phyloP scores from a whole-genome alignment of 306 rosid genomes.

The Fragaria vesca region DNA sequence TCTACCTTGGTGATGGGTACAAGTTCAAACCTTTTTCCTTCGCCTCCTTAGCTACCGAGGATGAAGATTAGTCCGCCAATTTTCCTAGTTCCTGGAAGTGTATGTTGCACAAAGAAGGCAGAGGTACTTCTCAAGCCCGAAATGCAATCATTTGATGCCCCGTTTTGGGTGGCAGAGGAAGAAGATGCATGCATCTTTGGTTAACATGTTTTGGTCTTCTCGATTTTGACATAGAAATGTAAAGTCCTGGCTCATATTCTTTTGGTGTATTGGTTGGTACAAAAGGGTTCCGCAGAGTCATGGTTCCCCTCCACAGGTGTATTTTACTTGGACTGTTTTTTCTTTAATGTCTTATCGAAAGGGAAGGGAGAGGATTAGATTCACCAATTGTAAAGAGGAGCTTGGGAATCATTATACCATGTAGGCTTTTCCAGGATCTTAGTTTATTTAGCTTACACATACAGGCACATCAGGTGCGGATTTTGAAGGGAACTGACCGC shows the following conservation, averaged over 20 bases:
- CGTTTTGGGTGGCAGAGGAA: constrained; percentile 28
- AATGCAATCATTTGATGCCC: constrained; percentile 26
- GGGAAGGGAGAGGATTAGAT: constrained; percentile 13
- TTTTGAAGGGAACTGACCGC: constrained; percentile 10
- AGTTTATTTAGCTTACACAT: constrained; percentile 26
- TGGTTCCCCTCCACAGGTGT: constrained; percentile 15
- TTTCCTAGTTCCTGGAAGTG: constrained; percentile 19
- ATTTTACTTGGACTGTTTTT: constrained; percentile 7
- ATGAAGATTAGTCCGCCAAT: constrained; percentile 62
- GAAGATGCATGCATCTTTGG: constrained; percentile 14
- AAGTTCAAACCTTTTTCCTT: constrained; percentile 95
- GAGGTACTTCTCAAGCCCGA: constrained; percentile 4
- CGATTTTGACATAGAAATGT: constrained; percentile 41
- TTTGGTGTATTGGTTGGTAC: constrained; percentile 31
- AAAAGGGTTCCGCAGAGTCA: constrained; percentile 31
- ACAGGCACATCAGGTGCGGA: constrained; percentile 3
- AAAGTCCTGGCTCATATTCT: constrained; percentile 44
- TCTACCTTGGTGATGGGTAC: constrained; percentile 93
- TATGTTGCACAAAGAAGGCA: not conserved
- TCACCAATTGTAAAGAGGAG: constrained; percentile 57
- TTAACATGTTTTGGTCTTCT: constrained; percentile 32
- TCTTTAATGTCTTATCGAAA: not conserved
- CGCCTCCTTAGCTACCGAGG: constrained; percentile 59
- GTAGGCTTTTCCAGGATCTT: constrained; percentile 31
- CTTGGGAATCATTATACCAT: constrained; percentile 38